These are phyloP conservation scores for Pichia eremophila DNA, from an alignment of 805 yeast species.

Conservation along the genomic window DNA sequence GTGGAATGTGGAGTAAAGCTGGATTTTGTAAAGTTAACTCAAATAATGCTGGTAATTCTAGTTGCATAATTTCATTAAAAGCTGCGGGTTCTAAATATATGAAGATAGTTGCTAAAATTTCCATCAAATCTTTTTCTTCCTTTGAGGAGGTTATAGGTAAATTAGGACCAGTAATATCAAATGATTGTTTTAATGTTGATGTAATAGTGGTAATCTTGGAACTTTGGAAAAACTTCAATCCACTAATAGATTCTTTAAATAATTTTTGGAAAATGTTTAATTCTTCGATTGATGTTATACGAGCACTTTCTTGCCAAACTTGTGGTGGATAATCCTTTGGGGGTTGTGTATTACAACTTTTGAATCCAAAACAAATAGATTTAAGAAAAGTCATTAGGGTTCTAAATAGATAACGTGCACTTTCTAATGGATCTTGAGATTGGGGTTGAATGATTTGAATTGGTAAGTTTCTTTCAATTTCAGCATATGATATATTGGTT, in stretches of 20 bases:
- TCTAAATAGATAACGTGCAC: conserved; percentile 79
- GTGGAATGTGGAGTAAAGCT: conserved; percentile 83
- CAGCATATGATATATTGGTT: conserved; percentile 31
- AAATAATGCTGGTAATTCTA: conserved; percentile 70
- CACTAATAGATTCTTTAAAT: conserved; percentile 76
- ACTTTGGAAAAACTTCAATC: conserved; percentile 64
- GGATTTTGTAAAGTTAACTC: conserved; percentile 75
- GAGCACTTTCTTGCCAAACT: conserved; percentile 78
- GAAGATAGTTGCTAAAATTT: conserved; percentile 85
- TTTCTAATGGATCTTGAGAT: conserved; percentile 65
- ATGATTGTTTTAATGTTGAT: conserved; percentile 28
- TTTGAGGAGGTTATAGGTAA: conserved; percentile 80
- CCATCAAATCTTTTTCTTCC: conserved; percentile 94
- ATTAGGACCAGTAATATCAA: conserved; percentile 71
- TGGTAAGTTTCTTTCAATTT: conserved; percentile 43
- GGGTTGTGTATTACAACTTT: conserved; percentile 82
- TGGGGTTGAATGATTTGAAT: conserved; percentile 46
- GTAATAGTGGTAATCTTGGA: conserved; percentile 37
- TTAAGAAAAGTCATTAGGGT: conserved; percentile 84
- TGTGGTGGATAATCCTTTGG: conserved; percentile 41
- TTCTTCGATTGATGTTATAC: conserved; percentile 78
- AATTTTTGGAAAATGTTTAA: conserved; percentile 64
- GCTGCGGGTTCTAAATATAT: conserved; percentile 93
- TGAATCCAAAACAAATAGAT: conserved; percentile 81
- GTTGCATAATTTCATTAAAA: conserved; percentile 81